Percentiles rank a stretch among this genome's conserved stretches.
Conservation (phyloP, 2,329 filamentous ascomycete genomes). For the Camptophora hylomeconis region DNA sequence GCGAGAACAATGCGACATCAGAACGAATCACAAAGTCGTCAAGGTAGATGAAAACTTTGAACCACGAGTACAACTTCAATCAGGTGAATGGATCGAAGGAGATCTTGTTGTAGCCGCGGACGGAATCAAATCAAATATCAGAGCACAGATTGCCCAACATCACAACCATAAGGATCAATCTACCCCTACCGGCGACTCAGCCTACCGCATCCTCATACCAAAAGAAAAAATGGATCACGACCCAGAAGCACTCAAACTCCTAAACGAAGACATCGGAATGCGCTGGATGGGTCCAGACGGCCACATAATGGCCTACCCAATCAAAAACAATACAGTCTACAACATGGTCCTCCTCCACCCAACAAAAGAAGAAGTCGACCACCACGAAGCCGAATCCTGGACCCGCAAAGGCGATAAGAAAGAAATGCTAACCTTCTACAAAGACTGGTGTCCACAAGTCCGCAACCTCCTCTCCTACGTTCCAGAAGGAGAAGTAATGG, state of each 20-base stretch:
- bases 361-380: conserved; percentile 9
- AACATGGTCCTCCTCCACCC: conserved; percentile 21
- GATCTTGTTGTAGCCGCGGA: conserved; percentile 21
- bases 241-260: conserved; percentile 17
- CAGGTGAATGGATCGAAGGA: conserved; percentile 12
- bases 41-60: conserved; percentile 18
- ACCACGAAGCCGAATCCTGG: too few species aligned
- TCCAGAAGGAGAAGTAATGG: too few species aligned
- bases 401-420: too few species aligned
- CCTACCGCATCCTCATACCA: conserved; percentile 20
- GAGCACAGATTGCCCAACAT: conserved; percentile 18
- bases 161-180: too few species aligned
- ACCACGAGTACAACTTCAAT: conserved; percentile 14
- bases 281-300: conserved; percentile 22
- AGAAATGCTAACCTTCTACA: conserved; percentile 19
- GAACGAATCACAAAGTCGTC: conserved; percentile 14
- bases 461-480: too few species aligned
- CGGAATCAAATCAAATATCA: conserved; percentile 19
- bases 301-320: conserved; percentile 22
- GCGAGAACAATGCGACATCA: conserved; percentile 10
- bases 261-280: conserved; percentile 18
- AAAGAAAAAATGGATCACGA: conserved; percentile 17
- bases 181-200: conserved; percentile 19
- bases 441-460: conserved; percentile 20
- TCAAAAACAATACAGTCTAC: conserved; percentile 20